phyloP scores from a whole-genome alignment of 352 stramenopile species.

The Phytophthora tentaculata region DNA sequence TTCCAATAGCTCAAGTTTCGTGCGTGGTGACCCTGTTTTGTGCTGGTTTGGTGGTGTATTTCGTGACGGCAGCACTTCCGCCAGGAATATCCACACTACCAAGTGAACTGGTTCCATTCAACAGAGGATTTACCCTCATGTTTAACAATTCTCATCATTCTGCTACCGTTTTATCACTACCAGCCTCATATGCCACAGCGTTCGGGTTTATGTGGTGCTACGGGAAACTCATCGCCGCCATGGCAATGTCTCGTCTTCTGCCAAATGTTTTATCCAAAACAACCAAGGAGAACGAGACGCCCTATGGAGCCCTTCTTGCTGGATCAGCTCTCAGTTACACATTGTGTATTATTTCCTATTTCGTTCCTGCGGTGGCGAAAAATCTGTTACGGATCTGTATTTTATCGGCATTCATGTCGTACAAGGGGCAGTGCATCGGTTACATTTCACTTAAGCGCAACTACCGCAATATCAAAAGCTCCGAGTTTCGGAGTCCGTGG shows the following conservation, averaged over 20 bases:
- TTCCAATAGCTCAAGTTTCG: constrained; percentile 47
- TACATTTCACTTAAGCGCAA: constrained; percentile 48
- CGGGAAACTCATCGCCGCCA: constrained; percentile 53
- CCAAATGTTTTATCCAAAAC: constrained; percentile 36
- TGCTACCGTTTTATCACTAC: constrained; percentile 47
- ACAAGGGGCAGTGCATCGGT: constrained; percentile 48
- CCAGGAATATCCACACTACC: constrained; percentile 29
- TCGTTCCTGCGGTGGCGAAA: constrained; percentile 19
- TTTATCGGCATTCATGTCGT: constrained; percentile 42
- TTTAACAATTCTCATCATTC: constrained; percentile 24
- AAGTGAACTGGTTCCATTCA: constrained; percentile 37
- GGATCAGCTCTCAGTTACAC: constrained; percentile 41
- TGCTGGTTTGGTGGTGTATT: constrained; percentile 37
- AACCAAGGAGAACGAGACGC: constrained; percentile 23
- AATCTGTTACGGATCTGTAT: constrained; percentile 45
- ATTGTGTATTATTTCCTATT: constrained; percentile 43
- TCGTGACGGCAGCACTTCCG: constrained; percentile 43
- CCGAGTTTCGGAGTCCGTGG: constrained; percentile 47
- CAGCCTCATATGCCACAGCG: constrained; percentile 52
- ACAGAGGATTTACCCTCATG: constrained; percentile 40
- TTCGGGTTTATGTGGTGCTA: constrained; percentile 68
- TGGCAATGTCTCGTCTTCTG: constrained; percentile 53
- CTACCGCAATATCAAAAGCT: constrained; percentile 50
- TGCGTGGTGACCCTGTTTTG: constrained; percentile 48
- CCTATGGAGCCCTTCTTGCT: constrained; percentile 27